phyloP scores from a whole-genome alignment of 768 basidiomycete species.

The Strobilomyces dryophilus region DNA sequence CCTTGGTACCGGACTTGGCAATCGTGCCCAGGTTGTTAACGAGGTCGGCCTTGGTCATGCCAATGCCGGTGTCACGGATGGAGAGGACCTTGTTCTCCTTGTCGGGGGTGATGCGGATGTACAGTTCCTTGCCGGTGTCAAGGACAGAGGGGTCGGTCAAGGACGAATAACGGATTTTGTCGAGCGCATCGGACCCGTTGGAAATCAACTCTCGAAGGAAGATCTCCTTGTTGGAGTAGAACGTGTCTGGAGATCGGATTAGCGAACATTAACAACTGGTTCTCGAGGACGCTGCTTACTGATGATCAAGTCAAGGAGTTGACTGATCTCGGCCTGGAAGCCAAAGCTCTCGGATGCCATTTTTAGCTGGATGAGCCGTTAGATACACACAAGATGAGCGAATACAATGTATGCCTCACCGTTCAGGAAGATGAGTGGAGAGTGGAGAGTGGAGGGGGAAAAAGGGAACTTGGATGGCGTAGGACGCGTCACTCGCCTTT shows the following conservation, averaged over 20 bases:
- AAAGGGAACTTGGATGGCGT: slow-evolving; percentile 3
- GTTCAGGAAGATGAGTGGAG: slow-evolving; percentile 7
- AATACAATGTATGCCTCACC: slow-evolving; percentile 9
- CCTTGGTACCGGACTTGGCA: slow-evolving; percentile 93
- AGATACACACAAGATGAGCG: background rate
- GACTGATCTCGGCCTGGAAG: slow-evolving; percentile 99
- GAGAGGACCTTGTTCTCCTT: slow-evolving; percentile 90
- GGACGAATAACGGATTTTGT: slow-evolving; percentile 97
- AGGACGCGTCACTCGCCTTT: slow-evolving; percentile 29
- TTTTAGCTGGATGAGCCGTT: slow-evolving; percentile 23
- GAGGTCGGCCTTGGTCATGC: slow-evolving; percentile 99
- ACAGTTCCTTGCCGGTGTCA: slow-evolving; percentile 88
- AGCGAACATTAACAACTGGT: background rate
- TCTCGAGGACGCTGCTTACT: slow-evolving; percentile 47
- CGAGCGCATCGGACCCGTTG: slow-evolving; percentile 95
- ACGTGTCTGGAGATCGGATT: slow-evolving; percentile 64
- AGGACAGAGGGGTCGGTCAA: slow-evolving; percentile 90
- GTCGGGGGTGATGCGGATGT: slow-evolving; percentile 92
- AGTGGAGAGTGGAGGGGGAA: slow-evolving; percentile 11
- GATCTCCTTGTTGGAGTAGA: slow-evolving; percentile 99
- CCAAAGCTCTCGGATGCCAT: slow-evolving; percentile 88
- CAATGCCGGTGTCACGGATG: slow-evolving; percentile 94
- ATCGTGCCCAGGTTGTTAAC: slow-evolving; percentile 99
- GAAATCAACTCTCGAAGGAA: slow-evolving; percentile 99
- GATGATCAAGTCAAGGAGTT: slow-evolving; percentile 98